Evolutionary conservation across 2,329 filamentous ascomycete genomes (phyloP).

Genomic region (Didymella segeticola): DNA sequence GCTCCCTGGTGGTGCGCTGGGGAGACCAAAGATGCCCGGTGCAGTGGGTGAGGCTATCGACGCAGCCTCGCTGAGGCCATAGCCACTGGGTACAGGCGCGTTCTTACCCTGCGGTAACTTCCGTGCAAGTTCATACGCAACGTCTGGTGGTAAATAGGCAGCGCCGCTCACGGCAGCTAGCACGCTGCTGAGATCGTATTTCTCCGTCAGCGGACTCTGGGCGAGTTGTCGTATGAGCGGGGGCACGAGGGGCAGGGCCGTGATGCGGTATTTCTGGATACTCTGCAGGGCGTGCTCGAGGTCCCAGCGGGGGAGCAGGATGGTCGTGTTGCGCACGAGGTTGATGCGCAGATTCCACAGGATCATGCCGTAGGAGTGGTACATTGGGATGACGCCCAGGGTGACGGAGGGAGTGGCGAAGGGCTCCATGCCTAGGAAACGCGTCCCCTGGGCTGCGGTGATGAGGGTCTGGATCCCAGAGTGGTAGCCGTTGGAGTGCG

Average conservation of each 20-base stretch:
- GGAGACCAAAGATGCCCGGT: slow-evolving; percentile 37
- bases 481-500: slow-evolving; percentile 36
- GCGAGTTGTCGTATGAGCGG: slow-evolving; percentile 39
- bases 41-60: slow-evolving; percentile 34
- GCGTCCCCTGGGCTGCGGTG: slow-evolving; percentile 29
- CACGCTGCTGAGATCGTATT: slow-evolving; percentile 38
- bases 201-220: slow-evolving; percentile 33
- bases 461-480: slow-evolving; percentile 38
- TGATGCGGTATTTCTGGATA: slow-evolving; percentile 38
- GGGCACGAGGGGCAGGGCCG: slow-evolving; percentile 35
- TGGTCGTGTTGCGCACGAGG: slow-evolving; percentile 27
- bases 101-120: slow-evolving; percentile 35
- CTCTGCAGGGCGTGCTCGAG: slow-evolving; percentile 33
- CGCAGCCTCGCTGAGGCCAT: slow-evolving; percentile 40
- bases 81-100: slow-evolving; percentile 34
- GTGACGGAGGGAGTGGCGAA: slow-evolving; percentile 21
- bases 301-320: slow-evolving; percentile 39
- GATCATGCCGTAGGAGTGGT: slow-evolving; percentile 44
- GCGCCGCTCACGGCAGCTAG: slow-evolving; percentile 32
- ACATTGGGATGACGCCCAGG: slow-evolving; percentile 39
- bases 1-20: slow-evolving; percentile 27
- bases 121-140: slow-evolving; percentile 35
- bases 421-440: slow-evolving; percentile 30
- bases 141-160: slow-evolving; percentile 39
- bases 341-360: slow-evolving; percentile 41